Evolutionary conservation across 2,329 filamentous ascomycete species (phyloP).

Genomic region (Xylariaceae sp.): DNA sequence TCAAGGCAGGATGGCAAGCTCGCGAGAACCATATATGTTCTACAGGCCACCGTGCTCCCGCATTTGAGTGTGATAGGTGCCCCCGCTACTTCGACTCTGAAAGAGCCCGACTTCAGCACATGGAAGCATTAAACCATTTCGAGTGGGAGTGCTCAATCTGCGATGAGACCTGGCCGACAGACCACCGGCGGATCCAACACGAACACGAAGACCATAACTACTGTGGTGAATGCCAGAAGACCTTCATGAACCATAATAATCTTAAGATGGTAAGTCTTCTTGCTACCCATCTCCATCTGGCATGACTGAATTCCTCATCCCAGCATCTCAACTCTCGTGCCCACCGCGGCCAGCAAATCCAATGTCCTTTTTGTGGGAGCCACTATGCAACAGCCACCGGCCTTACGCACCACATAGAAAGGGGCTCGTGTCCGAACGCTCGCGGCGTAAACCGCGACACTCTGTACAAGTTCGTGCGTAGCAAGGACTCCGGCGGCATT

Average conservation of each 20-base stretch:
- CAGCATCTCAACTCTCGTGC: slow-evolving; percentile 58
- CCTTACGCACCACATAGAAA: slow-evolving; percentile 17
- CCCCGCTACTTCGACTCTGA: slow-evolving; percentile 13
- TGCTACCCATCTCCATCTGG: neutral
- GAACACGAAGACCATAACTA: slow-evolving; percentile 36
- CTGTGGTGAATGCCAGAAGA: slow-evolving; percentile 39
- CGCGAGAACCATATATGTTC: slow-evolving; percentile 24
- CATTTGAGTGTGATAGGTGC: slow-evolving; percentile 28
- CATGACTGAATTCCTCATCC: neutral
- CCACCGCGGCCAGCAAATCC: slow-evolving; percentile 49
- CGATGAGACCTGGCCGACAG: slow-evolving; percentile 18
- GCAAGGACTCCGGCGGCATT: slow-evolving; percentile 1
- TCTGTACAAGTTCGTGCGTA: slow-evolving; percentile 12
- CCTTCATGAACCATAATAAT: slow-evolving; percentile 37
- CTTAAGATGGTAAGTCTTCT: slow-evolving; percentile 36
- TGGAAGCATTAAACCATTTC: slow-evolving; percentile 37
- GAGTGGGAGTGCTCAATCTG: slow-evolving; percentile 34
- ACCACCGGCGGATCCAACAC: slow-evolving; percentile 28
- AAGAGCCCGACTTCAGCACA: slow-evolving; percentile 31
- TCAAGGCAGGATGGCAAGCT: slow-evolving; percentile 7
- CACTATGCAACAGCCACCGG: slow-evolving; percentile 15
- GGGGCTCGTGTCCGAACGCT: slow-evolving; percentile 6
- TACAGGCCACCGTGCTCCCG: slow-evolving; percentile 11
- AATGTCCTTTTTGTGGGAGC: slow-evolving; percentile 51
- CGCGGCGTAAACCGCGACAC: slow-evolving; percentile 18